A percentile compares a stretch with the other conserved stretches of the same genome.
Evolutionary conservation across 257 asterid species (phyloP).

Genomic region (Petunia axillaris): DNA sequence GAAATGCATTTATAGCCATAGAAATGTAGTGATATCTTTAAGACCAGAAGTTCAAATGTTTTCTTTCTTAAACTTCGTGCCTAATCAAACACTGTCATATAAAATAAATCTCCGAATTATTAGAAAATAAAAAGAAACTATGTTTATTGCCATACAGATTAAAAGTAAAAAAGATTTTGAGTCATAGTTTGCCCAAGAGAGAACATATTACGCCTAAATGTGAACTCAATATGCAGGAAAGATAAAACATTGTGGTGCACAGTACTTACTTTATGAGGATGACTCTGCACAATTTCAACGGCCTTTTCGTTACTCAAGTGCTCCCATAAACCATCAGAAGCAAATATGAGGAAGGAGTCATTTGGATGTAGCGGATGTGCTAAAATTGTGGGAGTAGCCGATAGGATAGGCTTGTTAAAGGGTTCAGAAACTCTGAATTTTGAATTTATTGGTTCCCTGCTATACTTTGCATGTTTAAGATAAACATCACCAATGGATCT

Average conservation of each 20-base stretch:
- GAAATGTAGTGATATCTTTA: no score
- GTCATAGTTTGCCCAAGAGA: neutral
- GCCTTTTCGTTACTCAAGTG: conserved; percentile 48
- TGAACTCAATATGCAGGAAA: conserved; percentile 16
- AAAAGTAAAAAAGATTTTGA: neutral
- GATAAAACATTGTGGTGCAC: conserved; percentile 10
- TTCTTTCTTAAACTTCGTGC: neutral
- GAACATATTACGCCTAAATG: conserved; percentile 1
- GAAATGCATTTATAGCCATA: no score
- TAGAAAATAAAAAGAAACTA: neutral
- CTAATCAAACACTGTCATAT: neutral
- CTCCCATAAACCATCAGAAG: conserved; percentile 52
- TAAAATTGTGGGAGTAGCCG: conserved; percentile 41
- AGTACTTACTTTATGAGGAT: conserved; percentile 39
- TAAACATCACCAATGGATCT: conserved; percentile 47
- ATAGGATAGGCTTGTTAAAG: conserved; percentile 39
- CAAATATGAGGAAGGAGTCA: conserved; percentile 46
- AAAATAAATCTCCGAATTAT: neutral
- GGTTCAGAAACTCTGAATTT: conserved; percentile 46
- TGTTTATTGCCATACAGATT: neutral
- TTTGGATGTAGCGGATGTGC: conserved; percentile 41
- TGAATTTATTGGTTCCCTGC: conserved; percentile 38
- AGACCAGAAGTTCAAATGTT: neutral
- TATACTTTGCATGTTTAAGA: conserved; percentile 39
- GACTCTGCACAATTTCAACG: conserved; percentile 41